Evolutionary conservation across 1,139 yeast species (phyloP), one percentile per base, ranked within the genome.

Genomic region (Suhomyces panamericanus): DNA sequence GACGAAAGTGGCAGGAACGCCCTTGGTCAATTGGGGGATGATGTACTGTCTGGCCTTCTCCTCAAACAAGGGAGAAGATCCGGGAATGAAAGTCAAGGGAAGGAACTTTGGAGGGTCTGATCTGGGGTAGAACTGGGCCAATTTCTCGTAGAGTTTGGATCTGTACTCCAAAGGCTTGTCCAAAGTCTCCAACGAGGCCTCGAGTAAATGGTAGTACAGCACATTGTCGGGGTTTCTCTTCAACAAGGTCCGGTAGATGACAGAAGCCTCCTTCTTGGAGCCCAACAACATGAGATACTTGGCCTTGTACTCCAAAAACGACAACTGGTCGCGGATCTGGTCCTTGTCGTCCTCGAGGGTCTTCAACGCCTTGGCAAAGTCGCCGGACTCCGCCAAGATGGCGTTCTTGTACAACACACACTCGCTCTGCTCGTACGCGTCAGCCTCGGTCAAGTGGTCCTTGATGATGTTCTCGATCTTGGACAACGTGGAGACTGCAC

Each of bases 1-100:
- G 40, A 86, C 86, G 67, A 91, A 93, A 6, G 95, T 78, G 1
- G 97, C 88, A 4, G 99, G 99, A 28, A 90, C 95, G 32, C 96
- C 96, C 50, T 89, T 78, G 49, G 77, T 68, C 56, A 95, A 76
- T 59, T 85, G 87, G 3, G 73, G 66, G 11, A 76, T 53, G 38
- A 91, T 65, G 59, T 90, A 93, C 1, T 62, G 61, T 41, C 57
- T 59, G 32, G 73, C 81, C 58, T 69, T 78, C 44, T 50, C 49
- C 42, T 63, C 70, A 59, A 82, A 86, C 52, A 57, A 53, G 10
- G 70, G 60, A 39, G 62, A 63, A 9, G 77, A 75, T 9, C 88
- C 85, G 2, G 80, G 70, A 39, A 87, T 68, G 55, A 88, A 88
- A 8, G 87, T 77, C 58, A 93, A 75, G 15, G 97, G 97, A 41